phyloP scores from a whole-genome alignment of 1,139 yeast species.

The Nakaseomyces glabratus region DNA sequence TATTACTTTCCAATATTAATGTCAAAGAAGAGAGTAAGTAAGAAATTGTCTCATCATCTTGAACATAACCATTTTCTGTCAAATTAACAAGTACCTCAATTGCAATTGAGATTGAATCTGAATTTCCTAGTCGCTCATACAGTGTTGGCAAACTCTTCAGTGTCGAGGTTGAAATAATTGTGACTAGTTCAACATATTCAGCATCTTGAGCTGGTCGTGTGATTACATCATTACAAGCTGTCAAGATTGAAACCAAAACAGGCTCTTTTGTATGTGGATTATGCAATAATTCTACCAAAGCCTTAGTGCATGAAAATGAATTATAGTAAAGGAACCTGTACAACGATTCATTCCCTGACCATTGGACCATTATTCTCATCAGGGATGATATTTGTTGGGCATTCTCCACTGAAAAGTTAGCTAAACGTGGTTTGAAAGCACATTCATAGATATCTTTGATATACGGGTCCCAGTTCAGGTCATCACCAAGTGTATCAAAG shows the following conservation, averaged over 20 bases:
- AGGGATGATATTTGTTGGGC: constrained; percentile 76
- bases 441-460: constrained; percentile 43
- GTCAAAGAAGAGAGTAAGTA: constrained; percentile 52
- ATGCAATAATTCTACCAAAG: constrained; percentile 48
- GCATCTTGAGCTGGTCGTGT: constrained; percentile 36
- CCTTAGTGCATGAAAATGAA: constrained; percentile 45
- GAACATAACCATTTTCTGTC: constrained; percentile 52
- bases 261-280: constrained; percentile 55
- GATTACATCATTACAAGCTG: constrained; percentile 45
- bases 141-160: constrained; percentile 44
- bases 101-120: constrained; percentile 46
- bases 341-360: constrained; percentile 48
- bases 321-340: constrained; percentile 49
- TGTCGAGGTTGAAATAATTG: constrained; percentile 49
- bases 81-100: constrained; percentile 47
- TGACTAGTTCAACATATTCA: constrained; percentile 41
- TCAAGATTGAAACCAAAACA: constrained; percentile 50
- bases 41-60: constrained; percentile 47
- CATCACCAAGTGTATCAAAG: constrained; percentile 40
- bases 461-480: constrained; percentile 49
- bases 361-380: constrained; percentile 53
- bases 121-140: constrained; percentile 36
- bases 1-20: constrained; percentile 54
- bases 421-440: constrained; percentile 59
- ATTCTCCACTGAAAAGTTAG: constrained; percentile 62